These are phyloP conservation scores for Rhodamnia argentea DNA, from an alignment of 345 rosid species.

Conservation along the genomic window DNA sequence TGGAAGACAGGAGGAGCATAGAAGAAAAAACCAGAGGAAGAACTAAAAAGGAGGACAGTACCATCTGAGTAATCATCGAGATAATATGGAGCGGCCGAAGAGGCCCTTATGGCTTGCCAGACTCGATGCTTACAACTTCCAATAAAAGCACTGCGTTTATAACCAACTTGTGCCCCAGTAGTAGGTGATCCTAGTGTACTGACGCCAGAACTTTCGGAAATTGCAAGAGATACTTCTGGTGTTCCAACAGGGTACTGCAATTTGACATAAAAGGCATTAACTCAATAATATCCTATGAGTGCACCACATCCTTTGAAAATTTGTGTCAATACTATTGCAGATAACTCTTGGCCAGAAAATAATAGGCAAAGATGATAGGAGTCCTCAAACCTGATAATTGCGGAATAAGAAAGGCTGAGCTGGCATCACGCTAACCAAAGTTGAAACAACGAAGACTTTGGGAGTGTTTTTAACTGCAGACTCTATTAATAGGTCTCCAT, in stretches of 20 bases:
- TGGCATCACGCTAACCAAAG: slow-evolving; percentile 88
- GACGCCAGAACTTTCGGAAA: slow-evolving; percentile 70
- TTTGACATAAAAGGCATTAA: not conserved
- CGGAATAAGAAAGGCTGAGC: slow-evolving; percentile 96
- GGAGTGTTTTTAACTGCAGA: slow-evolving; percentile 87
- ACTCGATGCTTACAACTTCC: slow-evolving; percentile 94
- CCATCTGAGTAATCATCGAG: slow-evolving; percentile 97
- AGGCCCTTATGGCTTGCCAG: slow-evolving; percentile 99
- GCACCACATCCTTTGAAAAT: not conserved
- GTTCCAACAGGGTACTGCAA: slow-evolving; percentile 90
- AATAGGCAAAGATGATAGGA: not conserved
- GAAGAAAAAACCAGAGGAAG: not conserved
- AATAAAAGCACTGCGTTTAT: slow-evolving; percentile 81
- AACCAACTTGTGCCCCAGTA: slow-evolving; percentile 76
- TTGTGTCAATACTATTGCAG: not conserved
- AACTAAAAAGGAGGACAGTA: slow-evolving; percentile 10
- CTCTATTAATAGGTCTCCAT: slow-evolving; percentile 89
- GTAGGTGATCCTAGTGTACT: slow-evolving; percentile 50
- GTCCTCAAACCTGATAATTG: slow-evolving; percentile 72
- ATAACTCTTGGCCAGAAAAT: not conserved
- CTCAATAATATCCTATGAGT: not conserved
- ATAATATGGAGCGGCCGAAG: slow-evolving; percentile 99
- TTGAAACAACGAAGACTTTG: slow-evolving; percentile 89
- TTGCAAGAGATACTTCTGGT: slow-evolving; percentile 66
- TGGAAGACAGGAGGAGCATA: not conserved